A percentile compares a stretch with the other conserved stretches of the same genome.
Evolutionary conservation across 2,329 filamentous ascomycete genomes (phyloP).

Genomic region (Verticillium zaregamsianum): DNA sequence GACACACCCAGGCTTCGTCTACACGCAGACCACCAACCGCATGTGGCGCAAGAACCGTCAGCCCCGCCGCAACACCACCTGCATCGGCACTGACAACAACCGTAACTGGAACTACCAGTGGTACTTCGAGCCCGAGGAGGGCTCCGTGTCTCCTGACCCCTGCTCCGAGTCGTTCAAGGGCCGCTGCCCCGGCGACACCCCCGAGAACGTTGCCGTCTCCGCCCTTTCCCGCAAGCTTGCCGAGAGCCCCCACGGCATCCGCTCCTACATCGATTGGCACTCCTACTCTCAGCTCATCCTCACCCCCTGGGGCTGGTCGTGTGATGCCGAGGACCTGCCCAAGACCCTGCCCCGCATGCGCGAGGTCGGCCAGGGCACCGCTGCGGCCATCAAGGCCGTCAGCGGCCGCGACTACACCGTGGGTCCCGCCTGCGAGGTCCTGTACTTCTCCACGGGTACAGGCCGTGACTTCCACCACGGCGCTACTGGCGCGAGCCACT

Average conservation of each 20-base stretch:
- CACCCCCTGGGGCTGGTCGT: slow-evolving; percentile 53
- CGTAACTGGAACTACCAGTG: slow-evolving; percentile 47
- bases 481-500: slow-evolving; percentile 14
- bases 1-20: slow-evolving; percentile 38
- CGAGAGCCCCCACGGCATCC: slow-evolving; percentile 36
- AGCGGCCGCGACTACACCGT: slow-evolving; percentile 14
- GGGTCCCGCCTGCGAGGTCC: slow-evolving; percentile 16
- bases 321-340: slow-evolving; percentile 21
- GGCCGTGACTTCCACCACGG: slow-evolving; percentile 16
- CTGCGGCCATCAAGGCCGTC: slow-evolving; percentile 31
- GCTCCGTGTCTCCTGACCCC: slow-evolving; percentile 38
- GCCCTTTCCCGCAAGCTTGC: slow-evolving; percentile 40
- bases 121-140: slow-evolving; percentile 21
- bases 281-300: slow-evolving; percentile 52
- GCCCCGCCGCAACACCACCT: slow-evolving; percentile 32
- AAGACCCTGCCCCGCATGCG: slow-evolving; percentile 17
- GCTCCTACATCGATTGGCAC: slow-evolving; percentile 57
- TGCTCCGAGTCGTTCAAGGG: slow-evolving; percentile 41
- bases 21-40: slow-evolving; percentile 43
- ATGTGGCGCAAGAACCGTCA: slow-evolving; percentile 52
- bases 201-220: slow-evolving; percentile 43
- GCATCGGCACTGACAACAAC: slow-evolving; percentile 47
- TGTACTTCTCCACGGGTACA: slow-evolving; percentile 16
- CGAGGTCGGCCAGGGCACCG: slow-evolving; percentile 29
- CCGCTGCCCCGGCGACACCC: slow-evolving; percentile 33